Evolutionary conservation across 139 green algal genomes (phyloP), one percentile per base, ranked within the genome.

Genomic region (Picochlorum sp.): DNA sequence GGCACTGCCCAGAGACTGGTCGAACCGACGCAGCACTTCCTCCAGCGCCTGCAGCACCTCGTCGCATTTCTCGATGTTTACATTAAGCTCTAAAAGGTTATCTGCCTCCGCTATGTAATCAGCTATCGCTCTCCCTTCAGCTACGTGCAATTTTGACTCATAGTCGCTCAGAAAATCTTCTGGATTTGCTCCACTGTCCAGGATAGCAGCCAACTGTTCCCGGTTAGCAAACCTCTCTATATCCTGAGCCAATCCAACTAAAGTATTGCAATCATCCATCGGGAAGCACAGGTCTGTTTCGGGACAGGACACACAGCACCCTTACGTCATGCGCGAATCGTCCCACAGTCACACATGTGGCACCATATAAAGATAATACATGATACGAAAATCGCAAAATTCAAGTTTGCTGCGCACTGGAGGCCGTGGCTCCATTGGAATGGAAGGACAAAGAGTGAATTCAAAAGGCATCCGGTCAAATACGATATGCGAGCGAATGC

Each of bases 41-140:
- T 98, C 92, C 86, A 98, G 97, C 63, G 68, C 69, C 11, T 56
- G 71, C 61, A 98, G 75, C 47, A 97, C 93, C 65, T 46, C 58
- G 72, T 98, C 92, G 67, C 91, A 97, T 51, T 80, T 74, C 49
- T 82, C 75, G 58, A 97, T 97, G 84, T 95, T 76, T 34, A 34
- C 6, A 52, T 97, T 88, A 56, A 98, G 76, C 6, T 65, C 78
- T 4, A 92, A 74, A 51, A 98, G 82, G 69, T 91, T 95, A 73
- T 92, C 90, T 47, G 71, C 88, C 73, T 98, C 92, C 4, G 68
- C 64, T 14, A 97, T 90, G 72, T 98, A 98, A 65, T 97, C 92
- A 74, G 94, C 77, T 18, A 98, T 95, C n/a, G 78, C 87, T 56
- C 92, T 87, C 46, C 92, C 69, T 75, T 98, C 92, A 23, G 88